phyloP scores from a whole-genome alignment of 2,329 filamentous ascomycete species.

The Akanthomyces uredinophilus region DNA sequence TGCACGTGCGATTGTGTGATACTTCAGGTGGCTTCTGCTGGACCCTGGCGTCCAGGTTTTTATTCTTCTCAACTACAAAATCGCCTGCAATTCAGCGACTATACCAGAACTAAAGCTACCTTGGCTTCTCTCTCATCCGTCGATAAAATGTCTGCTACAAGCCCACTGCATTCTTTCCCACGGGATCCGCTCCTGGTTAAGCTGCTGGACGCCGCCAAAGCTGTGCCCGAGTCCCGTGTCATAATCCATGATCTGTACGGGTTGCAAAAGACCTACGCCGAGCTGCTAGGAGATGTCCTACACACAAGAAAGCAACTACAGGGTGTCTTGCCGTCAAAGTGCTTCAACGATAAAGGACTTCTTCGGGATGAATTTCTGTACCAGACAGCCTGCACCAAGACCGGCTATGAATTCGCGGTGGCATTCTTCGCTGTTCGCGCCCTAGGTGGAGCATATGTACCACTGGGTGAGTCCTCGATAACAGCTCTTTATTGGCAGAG shows the following conservation, averaged over 20 bases:
- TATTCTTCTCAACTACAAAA: background rate
- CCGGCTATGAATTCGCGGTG: slow-evolving; percentile 23
- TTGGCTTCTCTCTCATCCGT: background rate
- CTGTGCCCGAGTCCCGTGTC: background rate
- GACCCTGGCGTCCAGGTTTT: background rate
- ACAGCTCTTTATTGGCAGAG: background rate
- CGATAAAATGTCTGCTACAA: background rate
- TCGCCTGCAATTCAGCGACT: no score
- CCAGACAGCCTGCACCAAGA: slow-evolving; percentile 15
- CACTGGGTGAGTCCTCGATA: slow-evolving; percentile 14
- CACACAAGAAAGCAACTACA: slow-evolving; percentile 16
- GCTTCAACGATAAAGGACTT: slow-evolving; percentile 10
- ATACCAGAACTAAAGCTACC: no score
- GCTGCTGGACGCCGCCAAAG: slow-evolving; percentile 16
- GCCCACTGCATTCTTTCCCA: background rate
- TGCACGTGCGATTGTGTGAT: background rate
- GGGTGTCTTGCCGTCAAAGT: slow-evolving; percentile 5
- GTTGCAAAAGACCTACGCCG: slow-evolving; percentile 19
- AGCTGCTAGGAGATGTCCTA: slow-evolving; percentile 20
- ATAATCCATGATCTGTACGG: slow-evolving; percentile 19
- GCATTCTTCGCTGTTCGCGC: slow-evolving; percentile 21
- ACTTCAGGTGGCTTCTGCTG: background rate
- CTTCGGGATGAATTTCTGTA: slow-evolving; percentile 14
- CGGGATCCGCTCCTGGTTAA: slow-evolving; percentile 18
- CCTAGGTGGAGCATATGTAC: slow-evolving; percentile 18